Evolutionary conservation across 2,329 filamentous ascomycete genomes (phyloP).

Genomic region (Hymenoscyphus salicellus): DNA sequence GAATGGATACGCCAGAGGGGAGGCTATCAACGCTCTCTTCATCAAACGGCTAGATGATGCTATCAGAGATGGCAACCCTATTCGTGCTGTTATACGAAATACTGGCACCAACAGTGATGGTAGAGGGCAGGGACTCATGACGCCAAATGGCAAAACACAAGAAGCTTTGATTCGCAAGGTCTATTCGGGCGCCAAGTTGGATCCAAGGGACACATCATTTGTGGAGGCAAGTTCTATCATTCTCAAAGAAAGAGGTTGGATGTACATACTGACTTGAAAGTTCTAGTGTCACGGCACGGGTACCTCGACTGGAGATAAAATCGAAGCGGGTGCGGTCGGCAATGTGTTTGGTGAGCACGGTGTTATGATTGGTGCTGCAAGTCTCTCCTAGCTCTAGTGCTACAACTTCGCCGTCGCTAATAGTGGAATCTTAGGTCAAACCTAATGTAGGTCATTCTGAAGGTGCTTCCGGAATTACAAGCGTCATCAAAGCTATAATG

Average conservation of each 20-base stretch:
- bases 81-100: slow-evolving; percentile 52
- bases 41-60: slow-evolving; percentile 58
- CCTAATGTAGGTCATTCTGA: slow-evolving; percentile 32
- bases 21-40: slow-evolving; percentile 56
- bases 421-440: slow-evolving; percentile 25
- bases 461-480: slow-evolving; percentile 20
- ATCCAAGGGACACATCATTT: too few species aligned
- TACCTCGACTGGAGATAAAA: slow-evolving; percentile 15
- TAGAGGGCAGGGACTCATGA: slow-evolving; percentile 43
- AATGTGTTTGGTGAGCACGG: too few species aligned
- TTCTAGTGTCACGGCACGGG: slow-evolving; percentile 25
- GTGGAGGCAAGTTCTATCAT: too few species aligned
- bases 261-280: slow-evolving; percentile 20
- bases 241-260: neutral
- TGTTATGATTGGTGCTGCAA: too few species aligned
- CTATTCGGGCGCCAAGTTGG: slow-evolving; percentile 29
- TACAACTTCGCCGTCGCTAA: too few species aligned
- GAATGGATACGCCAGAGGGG: slow-evolving; percentile 61
- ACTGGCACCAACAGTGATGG: slow-evolving; percentile 52
- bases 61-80: slow-evolving; percentile 54
- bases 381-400: too few species aligned
- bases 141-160: slow-evolving; percentile 39
- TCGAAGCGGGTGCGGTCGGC: slow-evolving; percentile 13
- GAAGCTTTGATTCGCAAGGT: slow-evolving; percentile 26
- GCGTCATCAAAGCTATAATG: slow-evolving; percentile 21